These are phyloP conservation scores for Diaporthe citrichinensis DNA, from an alignment of 2,329 filamentous ascomycete genomes.

Conservation along the genomic window DNA sequence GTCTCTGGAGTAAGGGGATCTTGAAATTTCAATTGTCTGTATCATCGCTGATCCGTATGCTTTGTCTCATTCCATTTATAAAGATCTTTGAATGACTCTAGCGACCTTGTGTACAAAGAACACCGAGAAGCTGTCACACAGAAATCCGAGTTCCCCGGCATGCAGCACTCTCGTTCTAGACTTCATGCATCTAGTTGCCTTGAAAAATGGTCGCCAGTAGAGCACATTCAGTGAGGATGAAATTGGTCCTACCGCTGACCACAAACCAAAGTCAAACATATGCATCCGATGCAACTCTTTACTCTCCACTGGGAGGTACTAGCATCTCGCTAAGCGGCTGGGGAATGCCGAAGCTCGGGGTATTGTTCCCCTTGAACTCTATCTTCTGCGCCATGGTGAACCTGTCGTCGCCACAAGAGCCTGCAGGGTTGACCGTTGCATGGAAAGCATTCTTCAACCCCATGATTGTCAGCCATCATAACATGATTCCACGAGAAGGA, in stretches of 20 bases:
- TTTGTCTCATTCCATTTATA: background rate
- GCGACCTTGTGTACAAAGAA: background rate
- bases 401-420: background rate
- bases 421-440: background rate
- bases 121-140: background rate
- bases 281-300: background rate
- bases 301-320: conserved; percentile 25
- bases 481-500: background rate
- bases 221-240: too few species aligned
- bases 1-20: background rate
- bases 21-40: background rate
- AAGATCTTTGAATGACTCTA: background rate
- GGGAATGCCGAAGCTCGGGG: conserved; percentile 8
- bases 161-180: background rate
- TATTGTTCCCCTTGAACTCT: conserved; percentile 23
- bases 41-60: background rate
- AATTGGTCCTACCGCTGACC: background rate
- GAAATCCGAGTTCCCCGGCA: too few species aligned
- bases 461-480: background rate
- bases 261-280: background rate
- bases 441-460: conserved; percentile 18
- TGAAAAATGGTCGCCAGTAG: background rate
- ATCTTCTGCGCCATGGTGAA: conserved; percentile 18
- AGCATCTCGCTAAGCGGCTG: background rate
- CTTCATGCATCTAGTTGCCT: background rate